Evolutionary conservation across 2,329 filamentous ascomycete species (phyloP).

Genomic region (Aspergillus ochraceoroseus): DNA sequence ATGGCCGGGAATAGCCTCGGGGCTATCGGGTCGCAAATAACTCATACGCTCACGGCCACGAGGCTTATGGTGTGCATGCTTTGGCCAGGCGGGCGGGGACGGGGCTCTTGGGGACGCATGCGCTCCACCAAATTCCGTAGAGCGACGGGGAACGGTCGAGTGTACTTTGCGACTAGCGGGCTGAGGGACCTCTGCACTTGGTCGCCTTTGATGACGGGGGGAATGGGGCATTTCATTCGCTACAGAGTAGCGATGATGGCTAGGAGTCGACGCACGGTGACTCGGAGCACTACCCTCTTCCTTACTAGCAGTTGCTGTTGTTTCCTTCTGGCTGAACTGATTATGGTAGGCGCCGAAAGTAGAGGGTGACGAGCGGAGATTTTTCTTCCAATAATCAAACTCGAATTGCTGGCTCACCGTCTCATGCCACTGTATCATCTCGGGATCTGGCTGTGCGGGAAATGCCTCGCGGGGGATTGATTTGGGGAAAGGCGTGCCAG

Average conservation of each 20-base stretch:
- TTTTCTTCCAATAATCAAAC: conserved; percentile 52
- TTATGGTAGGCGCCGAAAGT: conserved; percentile 27
- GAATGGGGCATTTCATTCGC: conserved; percentile 21
- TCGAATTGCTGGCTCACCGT: conserved; percentile 66
- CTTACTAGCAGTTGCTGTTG: conserved; percentile 16
- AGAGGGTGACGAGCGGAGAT: conserved; percentile 32
- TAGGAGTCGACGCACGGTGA: conserved; percentile 17
- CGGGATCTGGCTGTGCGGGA: conserved; percentile 65
- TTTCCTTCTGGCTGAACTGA: conserved; percentile 33
- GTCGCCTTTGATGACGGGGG: conserved; percentile 23
- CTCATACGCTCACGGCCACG: conserved; percentile 23
- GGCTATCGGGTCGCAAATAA: conserved; percentile 20
- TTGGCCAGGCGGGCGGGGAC: conserved; percentile 26
- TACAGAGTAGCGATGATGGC: conserved; percentile 18
- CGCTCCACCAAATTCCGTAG: conserved; percentile 19
- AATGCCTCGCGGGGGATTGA: conserved; percentile 64
- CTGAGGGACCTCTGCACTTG: conserved; percentile 22
- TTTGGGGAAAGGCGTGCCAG: conserved; percentile 54
- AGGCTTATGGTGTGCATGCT: conserved; percentile 17
- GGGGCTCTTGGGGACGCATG: conserved; percentile 26
- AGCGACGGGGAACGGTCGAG: conserved; percentile 16
- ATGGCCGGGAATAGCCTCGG: conserved; percentile 19
- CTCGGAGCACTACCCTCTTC: conserved; percentile 23
- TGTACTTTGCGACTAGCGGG: conserved; percentile 21
- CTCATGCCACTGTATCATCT: conserved; percentile 84